Evolutionary conservation across 2,329 filamentous ascomycete species (phyloP).

Genomic region (Neofusicoccum umdonicola): DNA sequence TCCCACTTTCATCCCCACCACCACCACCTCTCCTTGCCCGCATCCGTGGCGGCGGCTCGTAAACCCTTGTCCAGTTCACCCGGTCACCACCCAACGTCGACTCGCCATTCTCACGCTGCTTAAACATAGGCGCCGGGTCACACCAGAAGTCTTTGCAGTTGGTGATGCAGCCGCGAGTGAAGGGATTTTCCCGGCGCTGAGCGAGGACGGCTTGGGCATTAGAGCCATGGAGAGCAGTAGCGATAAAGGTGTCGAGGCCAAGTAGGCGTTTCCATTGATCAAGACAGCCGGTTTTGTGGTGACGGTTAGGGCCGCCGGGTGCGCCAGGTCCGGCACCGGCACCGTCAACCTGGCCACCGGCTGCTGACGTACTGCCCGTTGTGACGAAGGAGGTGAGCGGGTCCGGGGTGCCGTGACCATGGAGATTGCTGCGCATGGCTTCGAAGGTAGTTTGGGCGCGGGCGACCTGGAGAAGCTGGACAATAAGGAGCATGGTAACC

Average conservation of each 20-base stretch:
- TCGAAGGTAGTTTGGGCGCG: slow-evolving; percentile 95
- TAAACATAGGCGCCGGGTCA: slow-evolving; percentile 79
- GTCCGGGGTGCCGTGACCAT: slow-evolving; percentile 54
- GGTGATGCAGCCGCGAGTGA: slow-evolving; percentile 74
- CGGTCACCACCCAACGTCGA: slow-evolving; percentile 74
- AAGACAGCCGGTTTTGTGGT: slow-evolving; percentile 65
- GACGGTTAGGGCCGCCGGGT: slow-evolving; percentile 58
- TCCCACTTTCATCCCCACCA: neutral
- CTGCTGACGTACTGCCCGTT: slow-evolving; percentile 62
- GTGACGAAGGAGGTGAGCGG: slow-evolving; percentile 73
- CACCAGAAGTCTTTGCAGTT: slow-evolving; percentile 98
- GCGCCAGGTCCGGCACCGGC: slow-evolving; percentile 47
- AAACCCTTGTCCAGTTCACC: slow-evolving; percentile 86
- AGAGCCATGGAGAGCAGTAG: slow-evolving; percentile 78
- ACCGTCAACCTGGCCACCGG: slow-evolving; percentile 65
- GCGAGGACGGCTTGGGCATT: slow-evolving; percentile 50
- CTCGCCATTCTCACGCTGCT: slow-evolving; percentile 68
- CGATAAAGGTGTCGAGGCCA: slow-evolving; percentile 89
- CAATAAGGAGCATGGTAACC: slow-evolving; percentile 95
- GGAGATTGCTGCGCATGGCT: slow-evolving; percentile 81
- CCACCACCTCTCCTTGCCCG: slow-evolving; percentile 42
- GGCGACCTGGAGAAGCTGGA: slow-evolving; percentile 89
- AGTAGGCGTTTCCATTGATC: slow-evolving; percentile 80
- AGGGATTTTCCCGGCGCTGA: slow-evolving; percentile 69
- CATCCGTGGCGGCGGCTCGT: slow-evolving; percentile 77